Percentiles rank a stretch among this genome's conserved stretches.
phyloP scores from a whole-genome alignment of 148 eudicot genomes.

The Fagopyrum tataricum region DNA sequence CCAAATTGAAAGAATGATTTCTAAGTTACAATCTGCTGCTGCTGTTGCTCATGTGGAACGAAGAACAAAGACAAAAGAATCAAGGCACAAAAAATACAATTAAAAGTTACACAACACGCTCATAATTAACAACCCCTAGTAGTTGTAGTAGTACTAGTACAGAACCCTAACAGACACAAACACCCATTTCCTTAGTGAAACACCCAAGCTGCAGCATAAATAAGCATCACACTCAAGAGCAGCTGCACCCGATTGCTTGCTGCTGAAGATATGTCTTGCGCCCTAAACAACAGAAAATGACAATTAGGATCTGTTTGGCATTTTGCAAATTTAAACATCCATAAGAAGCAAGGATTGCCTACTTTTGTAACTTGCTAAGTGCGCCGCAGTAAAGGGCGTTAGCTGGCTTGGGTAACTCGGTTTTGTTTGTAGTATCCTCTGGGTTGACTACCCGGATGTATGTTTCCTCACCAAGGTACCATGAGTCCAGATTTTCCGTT shows the following conservation, averaged over 20 bases:
- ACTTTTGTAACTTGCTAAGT: constrained; percentile 67
- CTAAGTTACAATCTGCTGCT: constrained; percentile 10
- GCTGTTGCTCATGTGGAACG: not conserved
- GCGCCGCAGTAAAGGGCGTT: constrained; percentile 86
- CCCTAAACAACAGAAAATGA: constrained; percentile 29
- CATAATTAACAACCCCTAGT: constrained; percentile 9
- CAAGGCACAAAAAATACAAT: constrained; percentile 9
- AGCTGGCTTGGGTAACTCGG: constrained; percentile 69
- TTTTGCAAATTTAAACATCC: not conserved
- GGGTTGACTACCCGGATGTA: constrained; percentile 74
- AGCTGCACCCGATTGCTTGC: constrained; percentile 21
- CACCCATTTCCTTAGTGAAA: not conserved
- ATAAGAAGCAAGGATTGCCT: constrained; percentile 17
- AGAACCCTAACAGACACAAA: constrained; percentile 7
- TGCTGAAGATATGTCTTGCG: constrained; percentile 54
- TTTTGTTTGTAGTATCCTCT: constrained; percentile 51
- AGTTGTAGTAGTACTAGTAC: not conserved
- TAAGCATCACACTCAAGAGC: constrained; percentile 20
- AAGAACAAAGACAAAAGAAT: constrained; percentile 8
- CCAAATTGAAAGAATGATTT: constrained; percentile 8
- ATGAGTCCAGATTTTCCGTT: constrained; percentile 83
- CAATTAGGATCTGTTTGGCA: not conserved
- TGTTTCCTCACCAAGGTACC: constrained; percentile 98
- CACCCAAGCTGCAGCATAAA: constrained; percentile 5
- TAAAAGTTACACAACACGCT: constrained; percentile 10